Base-by-base conservation (phyloP, 2,329 filamentous ascomycete species). In the Emergomyces africanus region DNA sequence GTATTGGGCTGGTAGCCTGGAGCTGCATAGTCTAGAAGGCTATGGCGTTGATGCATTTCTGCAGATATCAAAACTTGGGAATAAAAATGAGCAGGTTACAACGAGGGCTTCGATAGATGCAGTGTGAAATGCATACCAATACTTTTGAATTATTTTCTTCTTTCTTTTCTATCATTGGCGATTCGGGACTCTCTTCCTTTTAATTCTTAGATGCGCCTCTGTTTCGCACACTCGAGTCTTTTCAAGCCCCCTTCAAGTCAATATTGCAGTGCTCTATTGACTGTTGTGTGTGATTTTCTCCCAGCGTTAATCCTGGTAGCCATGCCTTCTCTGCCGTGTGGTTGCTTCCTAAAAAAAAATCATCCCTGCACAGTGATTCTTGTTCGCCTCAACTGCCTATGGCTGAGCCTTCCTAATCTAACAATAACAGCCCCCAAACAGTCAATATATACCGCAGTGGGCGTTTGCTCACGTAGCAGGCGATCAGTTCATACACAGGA, bases 11-110 rank as follows among this genome's bases (percentile, higher is more conserved):
- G 94, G 94, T 28, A 94, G 83, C 66, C 77, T 99, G 9, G 88
- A 96, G 67, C 74, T 97, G 60, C 92, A 97, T 71, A 96, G 88
- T 68, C 77, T 99, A 8, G 92, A 96, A 70, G 95, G 94, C 0
- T 97, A 96, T 70, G 94, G 94, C 15, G 90, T 95, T 6, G 94
- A 99, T 75, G 91, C 89, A 0, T 99, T 99, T 69, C 75, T 99
- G 63, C 91, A 97, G 70, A 96, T 99, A 61, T 95, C 90, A 5
- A 95, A 95, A 71, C 79, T 99, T 60, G 94, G 94, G 23, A 99
- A 99, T 72, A 96, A 96, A 79, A 96, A 97, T 69, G 94, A 99
- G 77, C 90, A 95, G 72, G 79, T 99, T 62, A 90, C 81, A 20
- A 90, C 84, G 33, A 78, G 88, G 67, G 88, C 88, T 30, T 84